phyloP scores from a whole-genome alignment of 768 basidiomycete genomes.

The Suillus bovinus region DNA sequence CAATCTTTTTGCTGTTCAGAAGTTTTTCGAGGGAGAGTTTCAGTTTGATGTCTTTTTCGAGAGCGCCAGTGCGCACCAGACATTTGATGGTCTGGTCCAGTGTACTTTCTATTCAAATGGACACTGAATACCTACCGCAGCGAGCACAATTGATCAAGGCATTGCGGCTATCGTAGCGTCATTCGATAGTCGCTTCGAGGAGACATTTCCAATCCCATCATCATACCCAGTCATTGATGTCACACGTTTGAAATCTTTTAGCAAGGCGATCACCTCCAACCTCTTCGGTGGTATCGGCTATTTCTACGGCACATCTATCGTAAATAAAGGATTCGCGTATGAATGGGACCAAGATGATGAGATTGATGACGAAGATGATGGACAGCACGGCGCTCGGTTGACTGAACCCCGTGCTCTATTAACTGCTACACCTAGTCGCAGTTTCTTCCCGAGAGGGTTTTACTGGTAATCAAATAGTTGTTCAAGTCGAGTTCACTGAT shows the following conservation, averaged over 20 bases:
- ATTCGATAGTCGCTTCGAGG: constrained; percentile 67
- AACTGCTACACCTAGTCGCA: constrained; percentile 93
- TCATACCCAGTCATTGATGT: constrained; percentile 50
- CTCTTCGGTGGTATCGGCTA: constrained; percentile 93
- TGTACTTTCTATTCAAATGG: constrained; percentile 1
- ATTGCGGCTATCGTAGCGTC: constrained; percentile 62
- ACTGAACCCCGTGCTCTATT: constrained; percentile 77
- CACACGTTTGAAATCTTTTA: constrained; percentile 64
- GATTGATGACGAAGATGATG: constrained; percentile 40
- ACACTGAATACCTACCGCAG: constrained; percentile 37
- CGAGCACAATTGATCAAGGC: constrained; percentile 62
- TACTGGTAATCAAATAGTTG: constrained; percentile 69
- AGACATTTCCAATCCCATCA: constrained; percentile 66
- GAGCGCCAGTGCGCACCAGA: constrained; percentile 64
- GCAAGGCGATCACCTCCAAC: constrained; percentile 87
- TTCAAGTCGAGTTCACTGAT: not conserved
- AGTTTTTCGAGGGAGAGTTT: constrained; percentile 80
- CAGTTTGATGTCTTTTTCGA: constrained; percentile 91
- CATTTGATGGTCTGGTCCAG: constrained; percentile 56
- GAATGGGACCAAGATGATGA: constrained; percentile 86
- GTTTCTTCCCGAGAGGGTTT: constrained; percentile 97
- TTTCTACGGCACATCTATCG: constrained; percentile 88
- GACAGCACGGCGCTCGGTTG: constrained; percentile 55
- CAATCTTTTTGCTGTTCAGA: constrained; percentile 88
- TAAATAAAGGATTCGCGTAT: constrained; percentile 82